These are phyloP conservation scores for Lichtheimia hyalospora DNA, from an alignment of 371 early-diverging fungal species.

Conservation along the genomic window DNA sequence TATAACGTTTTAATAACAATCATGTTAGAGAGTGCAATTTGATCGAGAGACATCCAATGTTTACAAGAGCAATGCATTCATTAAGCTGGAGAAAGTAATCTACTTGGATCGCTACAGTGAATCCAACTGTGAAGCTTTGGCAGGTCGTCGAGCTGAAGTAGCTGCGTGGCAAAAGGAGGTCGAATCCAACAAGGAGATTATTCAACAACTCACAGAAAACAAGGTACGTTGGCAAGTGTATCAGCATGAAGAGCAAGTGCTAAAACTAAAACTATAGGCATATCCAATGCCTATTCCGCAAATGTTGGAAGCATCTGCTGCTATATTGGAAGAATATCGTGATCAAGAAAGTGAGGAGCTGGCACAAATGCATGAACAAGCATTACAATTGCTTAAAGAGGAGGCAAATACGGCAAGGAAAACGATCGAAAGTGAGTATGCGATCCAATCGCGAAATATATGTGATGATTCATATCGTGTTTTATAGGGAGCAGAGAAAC, in stretches of 20 bases:
- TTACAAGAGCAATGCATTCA: slow-evolving; percentile 66
- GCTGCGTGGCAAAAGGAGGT: slow-evolving; percentile 34
- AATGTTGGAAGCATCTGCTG: slow-evolving; percentile 36
- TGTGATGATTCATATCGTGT: not conserved
- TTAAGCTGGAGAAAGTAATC: slow-evolving; percentile 54
- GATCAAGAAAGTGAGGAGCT: slow-evolving; percentile 7
- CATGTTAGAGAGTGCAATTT: slow-evolving; percentile 63
- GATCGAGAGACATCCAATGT: slow-evolving; percentile 57
- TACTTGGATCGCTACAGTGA: slow-evolving; percentile 60
- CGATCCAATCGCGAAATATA: no score
- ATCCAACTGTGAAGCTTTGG: slow-evolving; percentile 34
- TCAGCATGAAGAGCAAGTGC: not conserved
- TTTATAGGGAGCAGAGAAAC: slow-evolving; percentile 9
- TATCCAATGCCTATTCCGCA: slow-evolving; percentile 42
- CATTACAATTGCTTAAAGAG: slow-evolving; percentile 20
- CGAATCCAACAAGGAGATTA: slow-evolving; percentile 20
- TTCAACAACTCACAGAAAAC: slow-evolving; percentile 30
- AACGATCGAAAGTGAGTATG: slow-evolving; percentile 18
- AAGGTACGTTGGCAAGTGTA: slow-evolving; percentile 17
- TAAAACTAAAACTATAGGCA: slow-evolving; percentile 14
- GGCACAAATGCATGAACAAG: slow-evolving; percentile 12
- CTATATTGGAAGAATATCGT: slow-evolving; percentile 26
- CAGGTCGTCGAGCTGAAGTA: slow-evolving; percentile 31
- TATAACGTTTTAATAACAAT: not conserved
- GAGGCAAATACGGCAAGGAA: slow-evolving; percentile 19